These are phyloP conservation scores for Cymbidium sinense DNA, from an alignment of 106 monocot genomes.

Conservation along the genomic window DNA sequence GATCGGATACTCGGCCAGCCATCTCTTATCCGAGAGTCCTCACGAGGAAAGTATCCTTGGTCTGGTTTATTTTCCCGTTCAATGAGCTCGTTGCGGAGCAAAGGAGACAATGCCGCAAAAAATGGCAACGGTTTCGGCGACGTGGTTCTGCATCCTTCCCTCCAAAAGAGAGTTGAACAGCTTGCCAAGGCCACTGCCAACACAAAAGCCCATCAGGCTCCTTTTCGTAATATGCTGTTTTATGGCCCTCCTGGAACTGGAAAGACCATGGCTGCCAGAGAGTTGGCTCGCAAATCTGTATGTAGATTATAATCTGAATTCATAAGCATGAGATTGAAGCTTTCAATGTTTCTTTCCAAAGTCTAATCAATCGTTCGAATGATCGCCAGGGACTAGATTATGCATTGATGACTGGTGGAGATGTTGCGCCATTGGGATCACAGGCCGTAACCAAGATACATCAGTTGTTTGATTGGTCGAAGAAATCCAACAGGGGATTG, in stretches of 20 bases:
- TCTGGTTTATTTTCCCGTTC: constrained; percentile 64
- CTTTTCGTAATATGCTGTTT: constrained; percentile 96
- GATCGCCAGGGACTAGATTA: constrained; percentile 74
- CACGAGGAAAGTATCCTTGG: constrained; percentile 93
- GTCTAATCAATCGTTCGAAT: neutral
- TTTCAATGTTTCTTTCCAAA: neutral
- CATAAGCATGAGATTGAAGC: neutral
- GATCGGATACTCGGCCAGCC: constrained; percentile 95
- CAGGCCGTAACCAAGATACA: constrained; percentile 99
- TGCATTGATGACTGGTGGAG: constrained; percentile 97
- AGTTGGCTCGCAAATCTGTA: constrained; percentile 88
- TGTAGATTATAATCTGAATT: neutral
- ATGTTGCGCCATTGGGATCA: constrained; percentile 91
- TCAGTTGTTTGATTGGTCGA: constrained; percentile 95
- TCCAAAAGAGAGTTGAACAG: constrained; percentile 83
- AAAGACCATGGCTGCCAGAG: constrained; percentile 95
- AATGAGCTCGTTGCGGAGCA: constrained; percentile 28
- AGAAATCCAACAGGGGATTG: constrained; percentile 79
- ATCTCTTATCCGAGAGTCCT: constrained; percentile 92
- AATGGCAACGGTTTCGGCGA: constrained; percentile 80
- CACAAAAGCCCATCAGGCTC: constrained; percentile 92
- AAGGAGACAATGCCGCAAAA: constrained; percentile 22
- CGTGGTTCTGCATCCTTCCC: constrained; percentile 77
- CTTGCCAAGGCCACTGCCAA: constrained; percentile 86
- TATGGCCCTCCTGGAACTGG: constrained; percentile 98